Evolutionary conservation across 23 red algal genomes (phyloP), one percentile per base, ranked within the genome.

Genomic region (Chondrus crispus): DNA sequence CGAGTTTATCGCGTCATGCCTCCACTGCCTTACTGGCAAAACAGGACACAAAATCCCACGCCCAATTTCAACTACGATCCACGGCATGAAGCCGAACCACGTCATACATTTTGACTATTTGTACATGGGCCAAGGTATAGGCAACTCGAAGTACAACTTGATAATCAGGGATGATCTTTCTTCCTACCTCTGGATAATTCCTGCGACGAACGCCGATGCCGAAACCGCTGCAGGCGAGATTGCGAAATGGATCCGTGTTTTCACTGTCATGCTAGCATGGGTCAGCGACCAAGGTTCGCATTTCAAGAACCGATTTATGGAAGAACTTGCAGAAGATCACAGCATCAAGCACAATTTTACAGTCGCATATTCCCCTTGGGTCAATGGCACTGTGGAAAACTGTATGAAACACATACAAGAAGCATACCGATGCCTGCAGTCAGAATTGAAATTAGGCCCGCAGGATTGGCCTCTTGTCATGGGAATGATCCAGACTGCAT

Each of bases 101-200:
- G 78, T 82, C 30, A 28, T 82, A 58, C 78, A 82, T 38, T 62
- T 82, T 62, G 78, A 82, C 41, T 82, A 36, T 62, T 45, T 82
- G 78, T 82, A 5, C 42, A 53, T 82, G 48, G 45, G 78, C 35
- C 48, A n/a, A 28, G 5, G 44, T 14, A 66, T 28, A 24, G 78
- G 42, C 7, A 26, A 52, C 6, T 29, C 24, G 24, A 82, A 82
- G 78, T 63, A 63, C 5, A 6, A 35, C 13, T 51, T 82, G 26
- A 72, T 90, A 28, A 6, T 90, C 2, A 75, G 64, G 36, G 68
- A 90, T 33, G 86, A 90, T 37, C 54, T 55, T 7, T 70, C 55
- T 24, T 46, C 54, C 11, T 90, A 80, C 33, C 32, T 58, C n/a
- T 90, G 86, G 69, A 9, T 90, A 33, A 55, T n/a, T 3, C 86